These are phyloP conservation scores for Mucor racemosus DNA, from an alignment of 371 early-diverging fungal species.

Conservation along the genomic window DNA sequence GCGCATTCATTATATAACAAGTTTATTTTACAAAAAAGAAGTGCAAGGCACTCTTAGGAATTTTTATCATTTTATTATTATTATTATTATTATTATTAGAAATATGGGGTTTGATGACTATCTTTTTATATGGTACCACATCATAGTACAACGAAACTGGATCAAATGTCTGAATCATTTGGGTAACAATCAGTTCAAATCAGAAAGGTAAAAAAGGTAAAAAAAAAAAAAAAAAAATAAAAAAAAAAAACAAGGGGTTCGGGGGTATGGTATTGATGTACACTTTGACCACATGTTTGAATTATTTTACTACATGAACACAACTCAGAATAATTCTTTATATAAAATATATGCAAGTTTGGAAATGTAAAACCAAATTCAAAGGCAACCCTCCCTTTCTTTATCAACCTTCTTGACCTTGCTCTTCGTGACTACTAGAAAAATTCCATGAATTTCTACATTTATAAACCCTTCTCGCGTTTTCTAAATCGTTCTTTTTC, in stretches of 20 bases:
- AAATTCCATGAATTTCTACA: slow-evolving; percentile 13
- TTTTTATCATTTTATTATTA: not conserved
- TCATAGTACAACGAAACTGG: not conserved
- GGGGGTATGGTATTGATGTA: too few relatives aligned
- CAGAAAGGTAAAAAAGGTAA: not conserved
- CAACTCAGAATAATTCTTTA: not conserved
- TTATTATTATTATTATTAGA: not conserved
- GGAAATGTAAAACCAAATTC: not conserved
- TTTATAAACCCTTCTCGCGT: slow-evolving; percentile 10
- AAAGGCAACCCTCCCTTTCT: too few relatives aligned
- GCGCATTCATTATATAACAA: slow-evolving; percentile 50
- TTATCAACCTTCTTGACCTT: too few relatives aligned
- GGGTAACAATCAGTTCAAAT: not conserved
- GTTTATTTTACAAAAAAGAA: not conserved
- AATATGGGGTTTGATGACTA: not conserved
- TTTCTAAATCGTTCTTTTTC: slow-evolving; percentile 10
- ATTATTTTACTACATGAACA: too few relatives aligned
- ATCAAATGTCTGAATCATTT: not conserved
- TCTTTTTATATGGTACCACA: not conserved
- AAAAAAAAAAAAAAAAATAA: too few relatives aligned
- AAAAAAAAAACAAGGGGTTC: not conserved
- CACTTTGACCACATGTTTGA: not conserved
- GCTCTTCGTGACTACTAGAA: not conserved
- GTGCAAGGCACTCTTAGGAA: not conserved
- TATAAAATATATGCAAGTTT: not conserved